Base-by-base conservation (phyloP, 371 early-diverging fungal genomes). In the Mortierella sp. region DNA sequence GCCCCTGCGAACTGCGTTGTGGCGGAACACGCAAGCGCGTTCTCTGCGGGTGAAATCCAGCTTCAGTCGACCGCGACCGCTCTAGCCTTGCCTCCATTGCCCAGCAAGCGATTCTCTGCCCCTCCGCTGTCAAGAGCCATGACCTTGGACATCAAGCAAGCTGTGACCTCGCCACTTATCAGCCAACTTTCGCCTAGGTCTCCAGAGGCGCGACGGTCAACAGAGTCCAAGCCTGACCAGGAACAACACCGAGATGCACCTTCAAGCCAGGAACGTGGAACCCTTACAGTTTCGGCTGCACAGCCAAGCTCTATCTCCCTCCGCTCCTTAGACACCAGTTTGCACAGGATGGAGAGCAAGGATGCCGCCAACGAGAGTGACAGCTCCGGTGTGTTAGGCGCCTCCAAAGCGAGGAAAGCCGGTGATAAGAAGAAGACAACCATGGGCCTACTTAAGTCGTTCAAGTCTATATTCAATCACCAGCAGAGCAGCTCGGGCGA, bases 311-410 rank as follows among this genome's bases (percentile, higher is more conserved):
- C 81, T 18, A 41, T 72, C 1, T 84, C 85, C 0, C 38, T 81
- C 56, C 73, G 74, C 5, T 84, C 85, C 16, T 76, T 81, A 27
- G 85, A 84, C n/a, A 48, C 74, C 4, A 58, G 81, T 3, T 46
- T 84, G 29, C 85, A 84, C 0, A 43, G 81, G 18, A 35, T 81
- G 4, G 85, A 84, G 63, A 84, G 81, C 49, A 84, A 84, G 46
- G 85, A 84, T 71, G 75, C 77, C 1, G 80, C 80, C 16, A 83
- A 76, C 21, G 85, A 84, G n/a, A 84, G 85, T 68, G 85, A 84
- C 35, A 81, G 85, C 43, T 84, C 85, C 0, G 85, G 85, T 11
- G 48, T 80, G 0, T 41, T 65, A 14, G 79, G 76, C 3, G 16
- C 44, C 32, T 46, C 55, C 38, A 81, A 81, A 48, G 24, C 63